Base-by-base conservation (phyloP, 1,284 basidiomycete genomes). In the Malassezia sympodialis region DNA sequence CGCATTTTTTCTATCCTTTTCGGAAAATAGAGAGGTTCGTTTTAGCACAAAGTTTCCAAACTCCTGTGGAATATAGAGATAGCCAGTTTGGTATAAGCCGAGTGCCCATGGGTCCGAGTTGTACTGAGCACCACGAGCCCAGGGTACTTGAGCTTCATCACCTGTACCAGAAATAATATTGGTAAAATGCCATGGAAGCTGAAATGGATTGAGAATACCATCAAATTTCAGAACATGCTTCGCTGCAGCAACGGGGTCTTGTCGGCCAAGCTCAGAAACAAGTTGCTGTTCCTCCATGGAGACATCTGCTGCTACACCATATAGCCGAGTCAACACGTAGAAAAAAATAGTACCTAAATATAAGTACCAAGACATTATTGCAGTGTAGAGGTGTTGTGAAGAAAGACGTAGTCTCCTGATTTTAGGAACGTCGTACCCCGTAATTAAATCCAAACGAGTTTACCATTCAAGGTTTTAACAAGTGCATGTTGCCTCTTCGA, bases 71-170 rank as follows among this genome's bases (percentile, higher is more conserved):
- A 74, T 44, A 0, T 27, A 50, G 10, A 60, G 5, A 62, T 68
- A 74, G 1, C 90, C 89, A 2, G 51, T 58, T 12, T 59, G 51
- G 6, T 51, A 41, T 32, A 40, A 53, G 14, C 62, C 61, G 12
- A 61, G 48, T 17, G 69, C 65, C 11, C 32, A 53, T 2, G 66
- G 64, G 49, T 60, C 62, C 21, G 53, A 40, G 17, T 56, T 40
- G 24, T 55, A 65, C 21, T 40, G 35, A 0, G 68, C 60, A 35
- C 60, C 59, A 15, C 47, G n/a, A 45, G 59, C 65, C 67, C 66
- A 67, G 0, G 63, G 60, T 15, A 68, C 65, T 47, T 72, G 69
- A 3, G 45, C 44, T 11, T 49, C 37, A 14, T 51, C 49, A 14
- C 50, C 46, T 19, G 27, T 43, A 19, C 59, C 62, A 2, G 46